These are phyloP conservation scores for Penstemon newberryi DNA, from an alignment of 257 asterid genomes.

Conservation along the genomic window DNA sequence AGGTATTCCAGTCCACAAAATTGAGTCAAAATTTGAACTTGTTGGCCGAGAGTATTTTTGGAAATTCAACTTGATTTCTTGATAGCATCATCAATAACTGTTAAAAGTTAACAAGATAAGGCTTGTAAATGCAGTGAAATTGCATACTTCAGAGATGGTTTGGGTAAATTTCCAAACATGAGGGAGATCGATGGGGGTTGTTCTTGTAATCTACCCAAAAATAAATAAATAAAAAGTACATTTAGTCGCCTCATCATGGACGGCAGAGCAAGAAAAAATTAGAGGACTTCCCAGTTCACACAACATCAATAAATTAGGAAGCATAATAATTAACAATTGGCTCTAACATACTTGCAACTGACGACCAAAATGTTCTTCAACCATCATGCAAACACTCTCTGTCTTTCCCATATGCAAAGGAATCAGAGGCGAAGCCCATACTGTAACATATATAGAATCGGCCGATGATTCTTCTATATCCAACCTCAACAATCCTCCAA, in stretches of 20 bases:
- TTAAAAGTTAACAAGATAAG: too few species aligned
- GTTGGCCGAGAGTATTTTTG: too few species aligned
- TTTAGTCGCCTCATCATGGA: background rate
- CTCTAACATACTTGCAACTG: conserved; percentile 62
- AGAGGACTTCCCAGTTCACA: background rate
- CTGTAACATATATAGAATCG: conserved; percentile 73
- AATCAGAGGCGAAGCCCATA: conserved; percentile 81
- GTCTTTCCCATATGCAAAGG: conserved; percentile 92
- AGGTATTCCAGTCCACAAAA: too few species aligned
- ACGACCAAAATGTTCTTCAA: conserved; percentile 75
- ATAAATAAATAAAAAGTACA: too few species aligned
- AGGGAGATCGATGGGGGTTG: too few species aligned
- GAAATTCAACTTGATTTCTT: too few species aligned
- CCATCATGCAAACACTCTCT: conserved; percentile 58
- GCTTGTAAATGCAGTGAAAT: too few species aligned
- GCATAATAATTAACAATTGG: background rate
- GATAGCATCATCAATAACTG: too few species aligned
- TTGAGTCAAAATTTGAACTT: too few species aligned
- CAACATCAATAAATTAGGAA: background rate
- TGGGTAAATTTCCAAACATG: too few species aligned
- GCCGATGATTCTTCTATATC: conserved; percentile 70
- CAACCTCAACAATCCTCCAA: conserved; percentile 77
- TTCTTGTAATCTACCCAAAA: too few species aligned
- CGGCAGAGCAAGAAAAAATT: background rate
- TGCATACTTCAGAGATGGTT: too few species aligned